Evolutionary conservation across 441 rosid species (phyloP).

Genomic region (Flueggea neowawraea): DNA sequence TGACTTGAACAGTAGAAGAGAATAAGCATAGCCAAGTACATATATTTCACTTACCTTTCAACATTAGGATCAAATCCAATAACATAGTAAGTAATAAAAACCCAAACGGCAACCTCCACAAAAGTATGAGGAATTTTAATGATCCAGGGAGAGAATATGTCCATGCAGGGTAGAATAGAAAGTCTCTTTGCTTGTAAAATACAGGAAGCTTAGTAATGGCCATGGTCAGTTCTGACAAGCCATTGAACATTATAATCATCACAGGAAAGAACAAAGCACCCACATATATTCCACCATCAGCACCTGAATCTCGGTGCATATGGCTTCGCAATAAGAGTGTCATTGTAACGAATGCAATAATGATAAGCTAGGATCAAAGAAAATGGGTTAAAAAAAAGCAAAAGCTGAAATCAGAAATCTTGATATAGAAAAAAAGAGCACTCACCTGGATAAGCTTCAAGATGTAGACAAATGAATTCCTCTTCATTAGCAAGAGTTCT

Average conservation of each 20-base stretch:
- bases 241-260: conserved; percentile 62
- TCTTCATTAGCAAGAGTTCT: conserved; percentile 77
- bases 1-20: too few relatives aligned
- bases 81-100: conserved; percentile 63
- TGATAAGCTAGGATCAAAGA: conserved; percentile 30
- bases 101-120: conserved; percentile 61
- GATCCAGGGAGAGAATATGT: conserved; percentile 79
- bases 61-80: conserved; percentile 71
- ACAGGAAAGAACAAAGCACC: conserved; percentile 62
- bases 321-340: conserved; percentile 65
- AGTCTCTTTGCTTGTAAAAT: conserved; percentile 83
- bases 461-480: conserved; percentile 81
- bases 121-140: conserved; percentile 70
- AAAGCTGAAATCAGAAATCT: not conserved
- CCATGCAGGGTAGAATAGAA: conserved; percentile 77
- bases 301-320: conserved; percentile 42
- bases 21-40: too few relatives aligned
- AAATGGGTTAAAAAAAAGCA: not conserved
- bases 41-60: conserved; percentile 42
- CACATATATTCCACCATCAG: conserved; percentile 50
- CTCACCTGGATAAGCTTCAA: conserved; percentile 69
- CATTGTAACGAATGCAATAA: conserved; percentile 39
- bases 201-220: conserved; percentile 78
- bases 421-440: not conserved
- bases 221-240: conserved; percentile 72